Evolutionary conservation across 768 basidiomycete genomes (phyloP).

Genomic region (Russula dissimulans): DNA sequence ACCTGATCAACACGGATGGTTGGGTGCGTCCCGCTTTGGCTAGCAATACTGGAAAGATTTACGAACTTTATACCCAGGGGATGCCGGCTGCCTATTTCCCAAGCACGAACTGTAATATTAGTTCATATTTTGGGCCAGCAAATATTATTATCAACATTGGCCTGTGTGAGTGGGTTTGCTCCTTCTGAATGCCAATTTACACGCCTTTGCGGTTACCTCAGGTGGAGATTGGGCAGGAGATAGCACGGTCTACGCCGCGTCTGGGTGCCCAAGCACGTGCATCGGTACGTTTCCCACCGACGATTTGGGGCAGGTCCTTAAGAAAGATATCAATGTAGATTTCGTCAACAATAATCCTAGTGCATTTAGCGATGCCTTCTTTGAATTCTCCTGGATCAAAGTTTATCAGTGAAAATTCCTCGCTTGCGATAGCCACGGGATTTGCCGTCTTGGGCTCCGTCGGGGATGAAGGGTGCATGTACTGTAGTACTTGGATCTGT

Average conservation of each 20-base stretch:
- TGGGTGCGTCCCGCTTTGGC: slow-evolving; percentile 18
- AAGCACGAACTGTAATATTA: slow-evolving; percentile 29
- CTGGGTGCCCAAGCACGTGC: slow-evolving; percentile 19
- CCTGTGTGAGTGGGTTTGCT: slow-evolving; percentile 16
- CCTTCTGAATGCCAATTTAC: not conserved
- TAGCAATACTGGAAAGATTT: not conserved
- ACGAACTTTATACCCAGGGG: slow-evolving; percentile 9
- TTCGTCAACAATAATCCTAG: slow-evolving; percentile 13
- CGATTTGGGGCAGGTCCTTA: not conserved
- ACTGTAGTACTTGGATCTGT: not conserved
- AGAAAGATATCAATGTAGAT: not conserved
- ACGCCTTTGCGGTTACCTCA: not conserved
- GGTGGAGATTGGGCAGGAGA: slow-evolving; percentile 20
- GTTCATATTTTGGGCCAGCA: slow-evolving; percentile 24
- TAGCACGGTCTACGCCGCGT: slow-evolving; percentile 11
- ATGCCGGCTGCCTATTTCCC: slow-evolving; percentile 20
- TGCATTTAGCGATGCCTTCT: slow-evolving; percentile 11
- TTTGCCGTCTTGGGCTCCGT: not conserved
- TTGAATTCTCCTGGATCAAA: slow-evolving; percentile 16
- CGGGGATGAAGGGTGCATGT: too few species aligned
- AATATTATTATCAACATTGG: slow-evolving; percentile 23
- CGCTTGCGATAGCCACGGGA: not conserved
- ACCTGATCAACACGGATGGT: slow-evolving; percentile 14
- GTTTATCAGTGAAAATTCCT: slow-evolving; percentile 8
- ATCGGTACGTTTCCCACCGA: slow-evolving; percentile 8